Evolutionary conservation across 495 filamentous ascomycete species (phyloP).

Genomic region (Gamarada debralockiae): DNA sequence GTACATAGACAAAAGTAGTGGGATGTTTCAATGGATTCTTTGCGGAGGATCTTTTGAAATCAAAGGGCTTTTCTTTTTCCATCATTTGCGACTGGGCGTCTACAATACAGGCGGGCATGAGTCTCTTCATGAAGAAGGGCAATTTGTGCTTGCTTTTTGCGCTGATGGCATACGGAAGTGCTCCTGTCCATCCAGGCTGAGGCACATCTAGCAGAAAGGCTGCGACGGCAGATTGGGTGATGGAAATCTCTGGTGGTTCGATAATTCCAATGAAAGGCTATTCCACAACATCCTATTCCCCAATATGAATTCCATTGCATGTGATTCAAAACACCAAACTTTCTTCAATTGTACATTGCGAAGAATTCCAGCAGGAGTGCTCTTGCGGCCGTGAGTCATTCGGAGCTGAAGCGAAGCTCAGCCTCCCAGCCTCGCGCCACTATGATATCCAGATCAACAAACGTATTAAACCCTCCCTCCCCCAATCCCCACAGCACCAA

Average conservation of each 20-base stretch:
- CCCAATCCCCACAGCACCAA: no score
- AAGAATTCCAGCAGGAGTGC: no score
- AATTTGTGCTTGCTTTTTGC: constrained; percentile 12
- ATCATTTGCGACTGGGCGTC: constrained; percentile 21
- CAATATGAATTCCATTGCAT: neutral
- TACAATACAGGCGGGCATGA: constrained; percentile 6
- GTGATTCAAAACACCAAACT: no score
- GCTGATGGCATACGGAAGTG: constrained; percentile 27
- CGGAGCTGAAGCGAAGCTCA: no score
- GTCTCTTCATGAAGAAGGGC: constrained; percentile 6
- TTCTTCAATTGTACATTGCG: no score
- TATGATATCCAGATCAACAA: no score
- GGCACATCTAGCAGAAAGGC: constrained; percentile 12
- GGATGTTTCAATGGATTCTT: constrained; percentile 16
- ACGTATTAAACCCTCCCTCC: no score
- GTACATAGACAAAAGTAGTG: constrained; percentile 57
- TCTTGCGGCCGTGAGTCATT: no score
- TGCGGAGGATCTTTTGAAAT: constrained; percentile 1
- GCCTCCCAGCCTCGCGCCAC: no score
- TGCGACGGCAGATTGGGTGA: constrained; percentile 10
- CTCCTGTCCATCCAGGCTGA: constrained; percentile 26
- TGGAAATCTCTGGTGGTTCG: constrained; percentile 5
- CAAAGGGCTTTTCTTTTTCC: constrained; percentile 18
- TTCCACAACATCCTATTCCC: no score
- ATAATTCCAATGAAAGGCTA: constrained; percentile 17